Conservation (phyloP, 2,329 filamentous ascomycete species). For the Colletotrichum godetiae region DNA sequence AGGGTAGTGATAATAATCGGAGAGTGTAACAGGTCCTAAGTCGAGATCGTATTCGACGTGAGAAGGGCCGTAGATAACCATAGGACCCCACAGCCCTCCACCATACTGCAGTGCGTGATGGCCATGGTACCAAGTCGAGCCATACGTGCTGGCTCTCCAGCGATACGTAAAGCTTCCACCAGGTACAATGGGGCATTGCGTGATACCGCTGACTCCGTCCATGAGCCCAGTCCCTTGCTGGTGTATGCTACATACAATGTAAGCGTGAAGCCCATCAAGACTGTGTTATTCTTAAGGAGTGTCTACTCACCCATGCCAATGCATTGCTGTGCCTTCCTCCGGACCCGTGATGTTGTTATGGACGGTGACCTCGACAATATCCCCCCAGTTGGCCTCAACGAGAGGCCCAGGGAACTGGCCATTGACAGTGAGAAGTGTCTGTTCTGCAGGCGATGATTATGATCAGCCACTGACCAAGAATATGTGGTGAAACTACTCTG, state of each 20-base stretch:
- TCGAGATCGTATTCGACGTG: slow-evolving; percentile 67
- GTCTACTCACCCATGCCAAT: slow-evolving; percentile 29
- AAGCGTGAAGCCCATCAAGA: neutral
- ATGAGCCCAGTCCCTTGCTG: slow-evolving; percentile 40
- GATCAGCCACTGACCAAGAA: neutral
- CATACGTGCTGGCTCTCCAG: slow-evolving; percentile 65
- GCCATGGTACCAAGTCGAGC: slow-evolving; percentile 70
- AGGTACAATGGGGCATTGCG: slow-evolving; percentile 63
- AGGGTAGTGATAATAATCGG: slow-evolving; percentile 69
- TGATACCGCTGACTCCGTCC: slow-evolving; percentile 65
- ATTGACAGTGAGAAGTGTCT: slow-evolving; percentile 18
- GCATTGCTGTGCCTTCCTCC: slow-evolving; percentile 32
- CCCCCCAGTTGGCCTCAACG: slow-evolving; percentile 33
- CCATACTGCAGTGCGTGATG: slow-evolving; percentile 61
- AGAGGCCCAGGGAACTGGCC: slow-evolving; percentile 25
- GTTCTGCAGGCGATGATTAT: neutral
- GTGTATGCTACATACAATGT: slow-evolving; percentile 13
- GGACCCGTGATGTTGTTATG: slow-evolving; percentile 33
- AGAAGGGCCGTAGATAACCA: slow-evolving; percentile 68
- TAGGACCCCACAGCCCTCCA: slow-evolving; percentile 68
- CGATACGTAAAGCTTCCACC: slow-evolving; percentile 65
- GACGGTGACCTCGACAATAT: slow-evolving; percentile 20
- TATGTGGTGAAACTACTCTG: too few species aligned
- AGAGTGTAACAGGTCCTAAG: slow-evolving; percentile 65
- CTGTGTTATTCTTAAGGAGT: neutral